These are phyloP conservation scores for Suillus clintonianus DNA, from an alignment of 768 basidiomycete genomes.

Conservation along the genomic window DNA sequence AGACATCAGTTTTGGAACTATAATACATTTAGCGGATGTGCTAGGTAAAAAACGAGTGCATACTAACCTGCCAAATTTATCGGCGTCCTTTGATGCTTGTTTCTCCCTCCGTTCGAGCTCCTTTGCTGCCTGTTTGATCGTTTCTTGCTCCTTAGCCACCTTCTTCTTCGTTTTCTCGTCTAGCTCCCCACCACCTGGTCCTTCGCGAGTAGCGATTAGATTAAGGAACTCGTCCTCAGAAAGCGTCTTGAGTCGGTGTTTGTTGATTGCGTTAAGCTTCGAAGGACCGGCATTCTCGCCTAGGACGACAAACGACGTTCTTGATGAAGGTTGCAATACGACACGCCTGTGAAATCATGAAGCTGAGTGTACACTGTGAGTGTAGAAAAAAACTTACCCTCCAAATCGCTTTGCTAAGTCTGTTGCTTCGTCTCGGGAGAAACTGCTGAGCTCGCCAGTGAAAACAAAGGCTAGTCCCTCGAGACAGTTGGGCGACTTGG, in stretches of 20 bases:
- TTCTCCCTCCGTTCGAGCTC: conserved; percentile 79
- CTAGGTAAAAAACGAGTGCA: not conserved
- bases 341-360: conserved; percentile 64
- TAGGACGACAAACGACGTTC: conserved; percentile 86
- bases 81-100: conserved; percentile 41
- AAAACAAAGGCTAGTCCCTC: conserved; percentile 92
- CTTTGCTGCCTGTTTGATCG: conserved; percentile 70
- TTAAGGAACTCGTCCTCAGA: conserved; percentile 87
- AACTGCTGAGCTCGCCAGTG: conserved; percentile 86
- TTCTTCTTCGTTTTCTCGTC: conserved; percentile 85
- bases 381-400: conserved; percentile 57
- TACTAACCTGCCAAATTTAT: conserved; percentile 20
- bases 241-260: conserved; percentile 72
- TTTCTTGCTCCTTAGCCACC: conserved; percentile 76
- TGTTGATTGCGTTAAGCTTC: conserved; percentile 86
- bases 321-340: conserved; percentile 83
- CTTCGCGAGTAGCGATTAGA: conserved; percentile 75
- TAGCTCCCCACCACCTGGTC: conserved; percentile 40
- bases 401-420: conserved; percentile 93
- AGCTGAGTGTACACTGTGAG: not conserved
- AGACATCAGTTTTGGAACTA: conserved; percentile 43
- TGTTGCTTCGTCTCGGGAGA: conserved; percentile 83
- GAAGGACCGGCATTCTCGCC: conserved; percentile 86
- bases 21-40: not conserved
- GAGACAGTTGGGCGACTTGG: conserved; percentile 80